Base-by-base conservation (phyloP, 495 filamentous ascomycete genomes). In the Saxophila tyrrhenica region DNA sequence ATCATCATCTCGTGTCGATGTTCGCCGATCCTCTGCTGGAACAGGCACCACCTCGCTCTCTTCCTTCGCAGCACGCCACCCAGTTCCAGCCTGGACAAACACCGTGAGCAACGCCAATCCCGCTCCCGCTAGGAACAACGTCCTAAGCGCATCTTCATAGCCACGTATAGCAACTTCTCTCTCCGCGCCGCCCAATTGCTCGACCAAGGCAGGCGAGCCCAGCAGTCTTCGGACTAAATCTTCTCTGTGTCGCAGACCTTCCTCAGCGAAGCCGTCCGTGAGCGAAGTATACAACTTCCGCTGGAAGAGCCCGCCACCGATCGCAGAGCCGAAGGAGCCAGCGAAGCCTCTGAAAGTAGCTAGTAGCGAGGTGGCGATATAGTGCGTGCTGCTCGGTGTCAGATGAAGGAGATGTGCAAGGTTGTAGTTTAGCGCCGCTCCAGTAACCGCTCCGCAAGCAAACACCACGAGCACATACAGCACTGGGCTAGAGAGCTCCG, bases 321-420 rank as follows among this genome's bases (percentile, higher is more conserved):
- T 83, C 0, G 85, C 81, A 15, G 81, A 82, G 0, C 86, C 86
- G 57, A 89, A 89, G 52, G 75, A 80, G 2, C 83, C 85, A 0
- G 85, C 84, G 54, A 88, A 84, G 9, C 84, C 84, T 0, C 86
- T 72, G 60, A 86, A 86, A 3, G 84, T 89, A 7, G 82, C 76
- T 0, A 89, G 57, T 23, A 91, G 65, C 1, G 83, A 77, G 1
- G 78, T 85, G 19, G 82, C 80, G 55, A 90, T 79, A 58, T 82
- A 87, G 61, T 89, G 84, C 13, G 77, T 74, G 3, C 75, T 68
- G 0, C 75, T 72, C 0, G 64, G 67, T 1, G 81, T 81, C n/a
- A 87, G 67, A 58, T 89, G 80, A 15, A 90, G 72, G 5, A 89
- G 60, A 57, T 92, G 87, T 0, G 83, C 83, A 0, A 92, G 73